Evolutionary conservation across 106 monocot species (phyloP).

Genomic region (Dioscorea zingiberensis): DNA sequence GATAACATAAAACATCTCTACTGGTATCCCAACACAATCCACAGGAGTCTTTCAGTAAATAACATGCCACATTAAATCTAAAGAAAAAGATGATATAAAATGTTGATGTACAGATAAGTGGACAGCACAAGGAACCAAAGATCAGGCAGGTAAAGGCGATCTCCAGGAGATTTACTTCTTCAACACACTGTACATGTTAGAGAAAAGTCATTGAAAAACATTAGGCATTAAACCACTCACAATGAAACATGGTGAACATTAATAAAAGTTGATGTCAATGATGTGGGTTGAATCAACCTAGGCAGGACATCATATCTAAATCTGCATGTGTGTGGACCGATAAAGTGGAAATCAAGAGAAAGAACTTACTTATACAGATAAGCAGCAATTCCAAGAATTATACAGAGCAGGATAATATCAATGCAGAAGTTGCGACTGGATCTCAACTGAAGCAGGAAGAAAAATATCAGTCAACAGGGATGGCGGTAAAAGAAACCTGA

Average conservation of each 20-base stretch:
- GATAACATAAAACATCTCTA: neutral
- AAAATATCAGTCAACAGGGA: neutral
- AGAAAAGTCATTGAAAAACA: neutral
- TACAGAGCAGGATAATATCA: conserved; percentile 12
- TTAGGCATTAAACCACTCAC: neutral
- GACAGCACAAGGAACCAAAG: neutral
- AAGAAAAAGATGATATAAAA: neutral
- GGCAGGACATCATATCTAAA: neutral
- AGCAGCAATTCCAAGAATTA: conserved; percentile 15
- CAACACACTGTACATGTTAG: neutral
- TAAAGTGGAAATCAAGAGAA: neutral
- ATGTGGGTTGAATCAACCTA: too few relatives aligned
- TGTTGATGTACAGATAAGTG: neutral
- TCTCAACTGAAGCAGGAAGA: conserved; percentile 53
- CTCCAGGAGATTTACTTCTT: neutral
- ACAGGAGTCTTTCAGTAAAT: neutral
- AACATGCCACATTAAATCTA: neutral
- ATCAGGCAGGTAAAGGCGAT: neutral
- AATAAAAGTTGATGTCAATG: too few relatives aligned
- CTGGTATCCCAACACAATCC: neutral
- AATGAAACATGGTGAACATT: neutral
- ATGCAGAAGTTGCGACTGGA: conserved; percentile 25
- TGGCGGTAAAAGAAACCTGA: conserved; percentile 3
- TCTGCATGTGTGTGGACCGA: neutral
- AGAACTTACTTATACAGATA: conserved; percentile 6